Evolutionary conservation across 169 alveolate genomes (phyloP).

Genomic region (Amoebophrya sp.): DNA sequence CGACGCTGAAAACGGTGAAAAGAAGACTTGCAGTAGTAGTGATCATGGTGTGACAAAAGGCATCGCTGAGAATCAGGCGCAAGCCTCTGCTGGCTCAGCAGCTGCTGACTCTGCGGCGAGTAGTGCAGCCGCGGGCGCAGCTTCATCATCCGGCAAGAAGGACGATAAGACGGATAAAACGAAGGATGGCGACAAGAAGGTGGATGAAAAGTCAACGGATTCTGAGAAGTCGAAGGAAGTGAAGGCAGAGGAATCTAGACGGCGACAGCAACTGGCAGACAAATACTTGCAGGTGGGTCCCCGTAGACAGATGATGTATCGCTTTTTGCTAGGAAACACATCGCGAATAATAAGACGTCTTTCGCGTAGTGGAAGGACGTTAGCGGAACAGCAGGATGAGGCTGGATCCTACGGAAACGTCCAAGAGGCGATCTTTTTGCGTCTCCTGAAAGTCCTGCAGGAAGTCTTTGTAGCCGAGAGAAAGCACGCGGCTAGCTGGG

Average conservation of each 20-base stretch:
- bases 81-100: too few relatives aligned
- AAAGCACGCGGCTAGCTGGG: not conserved
- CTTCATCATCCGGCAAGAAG: not conserved
- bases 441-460: not conserved
- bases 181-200: not conserved
- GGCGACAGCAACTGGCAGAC: too few relatives aligned
- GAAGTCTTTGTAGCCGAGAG: not conserved
- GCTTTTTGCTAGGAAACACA: not conserved
- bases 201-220: not conserved
- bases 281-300: too few relatives aligned
- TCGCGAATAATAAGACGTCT: not conserved
- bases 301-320: not conserved
- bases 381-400: not conserved
- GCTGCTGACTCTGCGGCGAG: too few relatives aligned
- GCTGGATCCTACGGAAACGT: too few relatives aligned
- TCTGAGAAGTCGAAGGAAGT: not conserved
- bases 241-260: not conserved
- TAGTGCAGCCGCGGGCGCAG: too few relatives aligned
- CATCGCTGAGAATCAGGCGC: too few relatives aligned
- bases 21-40: too few relatives aligned
- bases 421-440: not conserved
- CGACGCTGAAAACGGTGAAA: too few relatives aligned
- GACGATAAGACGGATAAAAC: not conserved
- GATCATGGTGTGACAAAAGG: too few relatives aligned
- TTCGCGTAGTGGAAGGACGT: not conserved